These are phyloP conservation scores for Mortierella sp. DNA, from an alignment of 371 early-diverging fungal genomes.

Conservation along the genomic window DNA sequence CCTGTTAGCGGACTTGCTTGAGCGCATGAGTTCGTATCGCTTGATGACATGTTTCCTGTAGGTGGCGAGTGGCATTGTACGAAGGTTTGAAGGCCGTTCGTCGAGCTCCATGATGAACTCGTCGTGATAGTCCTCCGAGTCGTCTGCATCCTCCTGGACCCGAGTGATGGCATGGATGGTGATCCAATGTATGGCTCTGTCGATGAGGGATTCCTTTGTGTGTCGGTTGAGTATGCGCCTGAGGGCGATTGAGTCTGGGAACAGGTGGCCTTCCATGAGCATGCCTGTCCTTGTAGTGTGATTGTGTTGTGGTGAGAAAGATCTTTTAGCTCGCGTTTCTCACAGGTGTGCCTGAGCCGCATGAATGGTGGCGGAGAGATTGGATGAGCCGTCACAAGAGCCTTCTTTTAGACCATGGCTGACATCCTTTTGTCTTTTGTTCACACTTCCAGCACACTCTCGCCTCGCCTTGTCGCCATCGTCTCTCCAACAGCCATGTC, in stretches of 20 bases:
- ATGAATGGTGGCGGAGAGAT: background rate
- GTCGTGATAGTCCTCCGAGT: constrained; percentile 21
- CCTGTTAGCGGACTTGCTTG: constrained; percentile 21
- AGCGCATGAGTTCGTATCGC: constrained; percentile 42
- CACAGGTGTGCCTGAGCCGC: background rate
- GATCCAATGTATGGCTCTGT: constrained; percentile 37
- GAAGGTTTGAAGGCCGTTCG: constrained; percentile 9
- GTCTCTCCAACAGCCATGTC: constrained; percentile 13
- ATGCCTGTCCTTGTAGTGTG: background rate
- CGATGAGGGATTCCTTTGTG: constrained; percentile 47
- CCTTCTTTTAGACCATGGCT: too few relatives aligned
- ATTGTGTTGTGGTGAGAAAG: background rate
- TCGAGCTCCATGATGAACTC: constrained; percentile 29
- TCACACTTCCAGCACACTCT: background rate
- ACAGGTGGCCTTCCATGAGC: constrained; percentile 2
- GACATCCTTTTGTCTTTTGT: background rate
- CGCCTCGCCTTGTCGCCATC: background rate
- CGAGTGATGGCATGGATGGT: constrained; percentile 29
- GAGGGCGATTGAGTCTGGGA: constrained; percentile 37
- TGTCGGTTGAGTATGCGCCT: constrained; percentile 53
- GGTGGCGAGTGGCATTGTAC: constrained; percentile 6
- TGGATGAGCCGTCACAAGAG: background rate
- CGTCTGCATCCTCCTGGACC: background rate
- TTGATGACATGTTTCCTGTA: constrained; percentile 28
- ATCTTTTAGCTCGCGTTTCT: background rate